Base-by-base conservation (phyloP, 768 basidiomycete species). In the Leccinum barrowsii region DNA sequence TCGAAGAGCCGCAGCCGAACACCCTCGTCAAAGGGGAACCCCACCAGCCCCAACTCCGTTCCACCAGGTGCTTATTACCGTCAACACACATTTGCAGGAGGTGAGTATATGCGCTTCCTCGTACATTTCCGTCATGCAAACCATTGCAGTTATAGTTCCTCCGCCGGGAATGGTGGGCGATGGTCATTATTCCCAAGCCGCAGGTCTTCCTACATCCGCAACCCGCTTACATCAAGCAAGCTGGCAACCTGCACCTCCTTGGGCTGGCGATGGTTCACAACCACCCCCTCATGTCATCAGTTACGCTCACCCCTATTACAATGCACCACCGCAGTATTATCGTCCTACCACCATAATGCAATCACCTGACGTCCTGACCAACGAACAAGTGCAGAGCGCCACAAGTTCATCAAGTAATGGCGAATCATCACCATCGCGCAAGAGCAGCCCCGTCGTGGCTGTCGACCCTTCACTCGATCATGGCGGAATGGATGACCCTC, bases 21-120 rank as follows among this genome's bases (percentile, higher is more conserved):
- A 13, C 82, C 84, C 7, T 52, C 72, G 19, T 74, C 56, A 78
- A 79, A 65, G 73, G 78, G 62, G 77, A 78, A 69, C 63, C 67
- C 73, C 28, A 67, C 56, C 34, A 69, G 60, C 56, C 72, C 75
- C 19, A 57, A 64, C 17, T 64, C 74, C 32, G 75, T 78, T 4
- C 74, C 66, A 50, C 74, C 74, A 10, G 63, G 68, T 1, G 71
- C 73, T n/a, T 87, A 89, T 69, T 89, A 89, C 67, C 82, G 85
- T 35, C 82, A 81, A 65, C 86, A 88, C 61, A 85, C 85, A 53
- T 79, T 74, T 19, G 66, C 76, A 52, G 75, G 83, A 77, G 65
- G 71, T 73, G 59, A 50, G 71, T 62, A n/a, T 53, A 49, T 66
- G 55, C 42, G 15, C 56, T 50, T 52, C 54, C 4, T 49, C 7